Evolutionary conservation across 192 early-diverging fungal species (phyloP).

Genomic region (Gryganskiella cystojenkinii): DNA sequence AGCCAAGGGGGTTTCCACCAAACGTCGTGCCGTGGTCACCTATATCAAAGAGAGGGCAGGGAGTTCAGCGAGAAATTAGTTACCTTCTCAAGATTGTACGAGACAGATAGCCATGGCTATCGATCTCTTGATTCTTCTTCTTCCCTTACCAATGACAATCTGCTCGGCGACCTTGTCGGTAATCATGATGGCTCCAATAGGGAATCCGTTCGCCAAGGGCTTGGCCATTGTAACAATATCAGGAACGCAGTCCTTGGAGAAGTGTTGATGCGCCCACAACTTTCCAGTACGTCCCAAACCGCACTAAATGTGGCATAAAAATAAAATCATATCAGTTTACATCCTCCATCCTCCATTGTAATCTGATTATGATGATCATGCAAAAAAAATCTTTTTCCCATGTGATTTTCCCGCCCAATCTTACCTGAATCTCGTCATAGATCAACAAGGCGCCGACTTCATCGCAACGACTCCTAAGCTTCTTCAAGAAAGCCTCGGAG

Average conservation of each 20-base stretch:
- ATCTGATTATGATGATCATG: background rate
- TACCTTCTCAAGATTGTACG: background rate
- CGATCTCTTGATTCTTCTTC: no score
- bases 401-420: conserved; percentile 2
- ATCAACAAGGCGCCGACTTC: conserved; percentile 91
- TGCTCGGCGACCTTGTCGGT: conserved; percentile 80
- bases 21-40: conserved; percentile 99
- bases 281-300: conserved; percentile 91
- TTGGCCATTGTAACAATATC: conserved; percentile 97
- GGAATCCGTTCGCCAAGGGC: conserved; percentile 96
- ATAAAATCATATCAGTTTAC: conserved; percentile 14
- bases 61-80: background rate
- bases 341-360: no score
- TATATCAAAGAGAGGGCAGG: conserved; percentile 11
- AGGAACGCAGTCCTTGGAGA: conserved; percentile 73
- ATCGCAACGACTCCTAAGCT: conserved; percentile 82
- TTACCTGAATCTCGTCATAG: conserved; percentile 94
- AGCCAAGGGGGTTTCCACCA: conserved; percentile 94
- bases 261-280: conserved; percentile 87
- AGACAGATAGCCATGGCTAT: background rate
- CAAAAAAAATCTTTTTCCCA: background rate
- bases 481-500: conserved; percentile 78
- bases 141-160: conserved; percentile 73
- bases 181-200: conserved; percentile 93
- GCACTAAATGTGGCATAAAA: conserved; percentile 71